These are phyloP conservation scores for Heimioporus sp. DNA, from an alignment of 768 basidiomycete species.

Conservation along the genomic window DNA sequence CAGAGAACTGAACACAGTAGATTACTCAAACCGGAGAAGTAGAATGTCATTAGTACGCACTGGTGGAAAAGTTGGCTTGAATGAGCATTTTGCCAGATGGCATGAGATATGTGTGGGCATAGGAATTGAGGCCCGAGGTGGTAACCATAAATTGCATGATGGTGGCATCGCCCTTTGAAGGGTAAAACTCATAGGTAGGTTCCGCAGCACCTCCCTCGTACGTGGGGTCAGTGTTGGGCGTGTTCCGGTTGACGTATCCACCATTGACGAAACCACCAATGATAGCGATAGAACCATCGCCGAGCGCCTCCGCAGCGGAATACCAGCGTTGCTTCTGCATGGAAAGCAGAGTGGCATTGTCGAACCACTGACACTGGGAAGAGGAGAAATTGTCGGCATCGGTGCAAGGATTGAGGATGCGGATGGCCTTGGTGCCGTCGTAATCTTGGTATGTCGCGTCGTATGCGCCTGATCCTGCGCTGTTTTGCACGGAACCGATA, in stretches of 20 bases:
- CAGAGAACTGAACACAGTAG: conserved; percentile 37
- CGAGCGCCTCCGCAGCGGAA: conserved; percentile 68
- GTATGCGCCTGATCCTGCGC: conserved; percentile 47
- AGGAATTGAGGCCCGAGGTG: conserved; percentile 77
- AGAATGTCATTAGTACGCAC: conserved; percentile 9
- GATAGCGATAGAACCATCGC: conserved; percentile 74
- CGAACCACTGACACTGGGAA: conserved; percentile 67
- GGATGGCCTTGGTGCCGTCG: conserved; percentile 78
- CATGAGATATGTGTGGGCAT: conserved; percentile 72
- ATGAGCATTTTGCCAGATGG: conserved; percentile 76
- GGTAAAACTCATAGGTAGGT: conserved; percentile 83
- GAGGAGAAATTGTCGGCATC: conserved; percentile 45
- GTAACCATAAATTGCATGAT: conserved; percentile 65
- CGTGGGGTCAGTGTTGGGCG: conserved; percentile 62
- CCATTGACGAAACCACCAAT: conserved; percentile 81
- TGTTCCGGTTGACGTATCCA: conserved; percentile 78
- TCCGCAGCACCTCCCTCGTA: conserved; percentile 71
- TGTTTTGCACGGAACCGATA: conserved; percentile 49
- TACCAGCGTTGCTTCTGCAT: conserved; percentile 80
- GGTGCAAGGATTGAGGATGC: conserved; percentile 77
- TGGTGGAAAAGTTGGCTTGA: conserved; percentile 63
- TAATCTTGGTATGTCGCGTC: conserved; percentile 75
- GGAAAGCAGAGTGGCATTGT: conserved; percentile 55
- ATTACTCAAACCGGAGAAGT: background rate
- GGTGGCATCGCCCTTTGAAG: conserved; percentile 50